A percentile compares a stretch with the other conserved stretches of the same genome.
Conservation (phyloP, 129 eudicot genomes). For the Centella asiatica region DNA sequence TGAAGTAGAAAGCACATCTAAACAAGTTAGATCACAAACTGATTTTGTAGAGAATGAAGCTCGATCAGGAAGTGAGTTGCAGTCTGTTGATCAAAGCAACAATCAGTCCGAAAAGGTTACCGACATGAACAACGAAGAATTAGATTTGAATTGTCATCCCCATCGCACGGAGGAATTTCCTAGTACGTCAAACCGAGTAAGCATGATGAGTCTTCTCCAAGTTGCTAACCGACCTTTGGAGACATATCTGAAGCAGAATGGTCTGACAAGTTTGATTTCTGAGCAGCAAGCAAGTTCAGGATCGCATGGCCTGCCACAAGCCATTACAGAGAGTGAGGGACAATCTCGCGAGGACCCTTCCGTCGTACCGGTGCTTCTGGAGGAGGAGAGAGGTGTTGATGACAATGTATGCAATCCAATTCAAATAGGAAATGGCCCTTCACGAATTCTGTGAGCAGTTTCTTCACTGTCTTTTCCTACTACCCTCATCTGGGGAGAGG, state of each 20-base stretch:
- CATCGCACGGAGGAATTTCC: slow-evolving; percentile 30
- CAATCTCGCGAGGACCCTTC: slow-evolving; percentile 15
- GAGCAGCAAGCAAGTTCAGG: slow-evolving; percentile 62
- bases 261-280: slow-evolving; percentile 61
- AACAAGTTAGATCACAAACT: slow-evolving; percentile 10
- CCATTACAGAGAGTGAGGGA: slow-evolving; percentile 27
- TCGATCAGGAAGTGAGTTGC: slow-evolving; percentile 24
- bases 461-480: background rate
- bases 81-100: slow-evolving; percentile 7
- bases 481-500: background rate
- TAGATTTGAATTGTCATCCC: slow-evolving; percentile 61
- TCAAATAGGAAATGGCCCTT: slow-evolving; percentile 28
- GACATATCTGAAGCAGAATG: slow-evolving; percentile 68
- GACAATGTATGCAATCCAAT: slow-evolving; percentile 35
- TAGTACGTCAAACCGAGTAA: slow-evolving; percentile 24
- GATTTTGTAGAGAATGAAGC: slow-evolving; percentile 16
- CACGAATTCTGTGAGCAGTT: background rate
- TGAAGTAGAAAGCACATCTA: slow-evolving; percentile 31
- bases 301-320: slow-evolving; percentile 38
- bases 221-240: slow-evolving; percentile 75
- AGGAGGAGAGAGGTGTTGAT: slow-evolving; percentile 20
- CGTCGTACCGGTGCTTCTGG: slow-evolving; percentile 24
- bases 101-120: slow-evolving; percentile 7
- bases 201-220: slow-evolving; percentile 84
- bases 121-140: slow-evolving; percentile 26